phyloP scores from a whole-genome alignment of 495 filamentous ascomycete genomes.

The Sordaria brevicollis region DNA sequence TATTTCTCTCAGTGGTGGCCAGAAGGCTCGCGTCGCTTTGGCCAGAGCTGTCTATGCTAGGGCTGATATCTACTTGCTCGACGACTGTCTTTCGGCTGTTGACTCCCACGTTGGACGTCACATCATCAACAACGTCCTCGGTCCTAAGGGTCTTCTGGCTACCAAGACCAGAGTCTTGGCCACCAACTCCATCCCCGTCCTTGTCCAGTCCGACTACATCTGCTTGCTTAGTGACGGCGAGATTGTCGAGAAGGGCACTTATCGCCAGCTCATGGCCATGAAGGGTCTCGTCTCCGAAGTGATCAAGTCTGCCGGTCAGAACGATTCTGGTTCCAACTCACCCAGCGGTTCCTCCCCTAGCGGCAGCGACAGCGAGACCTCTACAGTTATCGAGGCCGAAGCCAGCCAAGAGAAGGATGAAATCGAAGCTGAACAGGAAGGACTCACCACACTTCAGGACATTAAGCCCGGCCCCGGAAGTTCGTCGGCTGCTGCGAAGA shows the following conservation, averaged over 20 bases:
- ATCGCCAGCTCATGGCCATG: slow-evolving; percentile 83
- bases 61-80: slow-evolving; percentile 92
- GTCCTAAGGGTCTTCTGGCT: slow-evolving; percentile 67
- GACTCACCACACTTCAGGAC: slow-evolving; percentile 56
- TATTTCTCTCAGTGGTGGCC: slow-evolving; percentile 92
- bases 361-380: slow-evolving; percentile 48
- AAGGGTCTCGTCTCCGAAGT: slow-evolving; percentile 81
- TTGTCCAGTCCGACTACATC: slow-evolving; percentile 76
- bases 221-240: slow-evolving; percentile 72
- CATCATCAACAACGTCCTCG: slow-evolving; percentile 87
- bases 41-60: slow-evolving; percentile 94
- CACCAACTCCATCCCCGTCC: slow-evolving; percentile 89
- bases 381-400: slow-evolving; percentile 47
- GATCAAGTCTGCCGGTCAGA: slow-evolving; percentile 62
- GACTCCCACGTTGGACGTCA: slow-evolving; percentile 96
- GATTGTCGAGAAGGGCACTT: slow-evolving; percentile 80
- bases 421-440: slow-evolving; percentile 63
- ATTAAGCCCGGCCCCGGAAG: slow-evolving; percentile 46
- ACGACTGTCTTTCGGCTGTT: slow-evolving; percentile 90
- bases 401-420: slow-evolving; percentile 42
- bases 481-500: slow-evolving; percentile 26
- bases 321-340: slow-evolving; percentile 27
- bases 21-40: slow-evolving; percentile 91
- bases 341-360: slow-evolving; percentile 12
- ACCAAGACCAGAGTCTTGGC: slow-evolving; percentile 89